Base-by-base conservation (phyloP, 192 early-diverging fungal genomes). In the Gaertneriomyces sp. region DNA sequence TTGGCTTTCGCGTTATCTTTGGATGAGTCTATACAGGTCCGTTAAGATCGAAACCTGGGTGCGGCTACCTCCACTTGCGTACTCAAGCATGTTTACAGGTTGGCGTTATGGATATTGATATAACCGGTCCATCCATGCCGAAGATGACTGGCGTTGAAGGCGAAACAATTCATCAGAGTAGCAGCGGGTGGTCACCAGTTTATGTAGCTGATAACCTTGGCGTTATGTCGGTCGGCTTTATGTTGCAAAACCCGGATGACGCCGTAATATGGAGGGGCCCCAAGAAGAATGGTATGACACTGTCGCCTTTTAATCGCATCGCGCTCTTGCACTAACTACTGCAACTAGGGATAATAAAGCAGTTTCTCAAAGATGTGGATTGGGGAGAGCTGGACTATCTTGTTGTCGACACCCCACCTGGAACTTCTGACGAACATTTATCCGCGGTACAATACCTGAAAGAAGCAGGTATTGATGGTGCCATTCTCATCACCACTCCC, bases 231-330 rank as follows among this genome's bases (percentile, higher is more conserved):
- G 93, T 99, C 51, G 95, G 91, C 45, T 99, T 98, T 58, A 81
- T 99, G 71, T 79, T 99, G 55, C 84, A 83, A 42, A 88, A 83
- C 69, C 89, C 88, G 60, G 87, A 96, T 66, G 88, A 95, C 63
- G 92, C 97, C 20, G 92, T 99, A 11, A 93, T 99, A 19, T 99
- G 97, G 97, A 84, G 95, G 44, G 97, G 97, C 3, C 93, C 97
- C 40, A 99, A 99, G 71, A 99, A 99, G 84, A 97, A 90, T 75
- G 91, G 90, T 89, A 78, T 40, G 69, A 19, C 14, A 25, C 54
- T 76, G 14, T 52, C 6, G 41, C 10, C 8, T 76, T 45, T 69
- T 62, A 39, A 16, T 41, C 47, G 0, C 25, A 7, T 39, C 10
- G 16, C 16, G 4, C 66, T 70, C 2, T 33, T 7, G 14, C 58